These are phyloP conservation scores for Hypoxylon sp. DNA, from an alignment of 2,329 filamentous ascomycete genomes.

Conservation along the genomic window DNA sequence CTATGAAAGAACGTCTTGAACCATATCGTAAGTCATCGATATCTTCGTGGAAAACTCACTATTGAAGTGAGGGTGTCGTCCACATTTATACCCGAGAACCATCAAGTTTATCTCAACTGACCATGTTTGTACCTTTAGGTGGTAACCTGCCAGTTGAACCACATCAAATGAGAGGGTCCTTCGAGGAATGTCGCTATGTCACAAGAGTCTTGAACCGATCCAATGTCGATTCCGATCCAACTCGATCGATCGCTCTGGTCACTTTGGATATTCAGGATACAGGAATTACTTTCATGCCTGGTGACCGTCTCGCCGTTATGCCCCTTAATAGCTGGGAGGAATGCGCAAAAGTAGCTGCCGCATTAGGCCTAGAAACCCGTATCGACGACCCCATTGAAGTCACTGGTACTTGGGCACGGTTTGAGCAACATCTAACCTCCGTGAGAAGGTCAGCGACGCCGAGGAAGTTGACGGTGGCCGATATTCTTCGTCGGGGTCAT, in stretches of 20 bases:
- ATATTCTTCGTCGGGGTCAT: constrained; percentile 66
- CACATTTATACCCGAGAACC: not conserved
- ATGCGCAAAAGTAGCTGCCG: constrained; percentile 67
- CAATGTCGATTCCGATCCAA: constrained; percentile 63
- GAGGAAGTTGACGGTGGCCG: constrained; percentile 60
- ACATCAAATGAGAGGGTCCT: constrained; percentile 68
- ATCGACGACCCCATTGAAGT: constrained; percentile 61
- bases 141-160: constrained; percentile 64
- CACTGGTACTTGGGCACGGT: constrained; percentile 62
- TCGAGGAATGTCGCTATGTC: constrained; percentile 68
- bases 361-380: constrained; percentile 63
- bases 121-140: constrained; percentile 13
- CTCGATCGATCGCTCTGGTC: constrained; percentile 63
- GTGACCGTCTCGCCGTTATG: constrained; percentile 69
- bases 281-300: constrained; percentile 67
- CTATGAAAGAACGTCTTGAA: constrained; percentile 68
- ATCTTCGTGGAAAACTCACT: not conserved
- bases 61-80: not conserved
- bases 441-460: constrained; percentile 51
- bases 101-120: constrained; percentile 9
- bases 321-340: constrained; percentile 69
- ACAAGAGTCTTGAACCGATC: constrained; percentile 62
- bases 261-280: constrained; percentile 68
- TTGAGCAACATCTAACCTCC: constrained; percentile 62
- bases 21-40: constrained; percentile 57